A percentile compares a stretch with the other conserved stretches of the same genome.
These are phyloP conservation scores for Russula sp. DNA, from an alignment of 768 basidiomycete species.

Conservation along the genomic window DNA sequence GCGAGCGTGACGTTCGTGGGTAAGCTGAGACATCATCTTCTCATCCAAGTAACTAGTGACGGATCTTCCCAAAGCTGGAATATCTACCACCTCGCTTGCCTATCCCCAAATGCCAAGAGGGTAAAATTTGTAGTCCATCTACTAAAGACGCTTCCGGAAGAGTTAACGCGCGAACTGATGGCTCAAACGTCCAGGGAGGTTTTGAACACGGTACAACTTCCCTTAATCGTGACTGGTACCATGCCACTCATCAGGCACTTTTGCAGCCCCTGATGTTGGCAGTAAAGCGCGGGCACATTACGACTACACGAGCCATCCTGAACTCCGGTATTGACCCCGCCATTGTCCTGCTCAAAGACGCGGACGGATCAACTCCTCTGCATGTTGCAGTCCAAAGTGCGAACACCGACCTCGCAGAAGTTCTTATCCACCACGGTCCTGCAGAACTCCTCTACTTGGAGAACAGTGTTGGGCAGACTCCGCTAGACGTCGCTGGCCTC, in stretches of 20 bases:
- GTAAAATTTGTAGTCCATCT: constrained; percentile 35
- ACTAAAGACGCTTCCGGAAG: constrained; percentile 45
- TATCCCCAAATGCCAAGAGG: constrained; percentile 27
- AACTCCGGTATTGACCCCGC: constrained; percentile 35
- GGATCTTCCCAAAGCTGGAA: constrained; percentile 42
- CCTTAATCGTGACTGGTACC: background rate
- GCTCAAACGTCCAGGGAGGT: constrained; percentile 41
- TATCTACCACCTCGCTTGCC: constrained; percentile 46
- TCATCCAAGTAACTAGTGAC: background rate
- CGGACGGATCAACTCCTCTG: constrained; percentile 46
- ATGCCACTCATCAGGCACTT: background rate
- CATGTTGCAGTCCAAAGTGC: constrained; percentile 41
- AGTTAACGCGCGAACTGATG: constrained; percentile 41
- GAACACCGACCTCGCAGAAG: constrained; percentile 33
- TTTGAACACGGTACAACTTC: constrained; percentile 41
- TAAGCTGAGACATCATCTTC: constrained; percentile 27
- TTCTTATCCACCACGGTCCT: constrained; percentile 37
- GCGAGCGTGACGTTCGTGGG: constrained; percentile 42
- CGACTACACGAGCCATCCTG: constrained; percentile 32
- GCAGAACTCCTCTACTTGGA: constrained; percentile 41
- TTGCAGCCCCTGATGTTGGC: constrained; percentile 51
- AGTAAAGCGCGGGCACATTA: constrained; percentile 33
- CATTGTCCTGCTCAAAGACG: constrained; percentile 37
- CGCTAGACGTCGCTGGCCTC: constrained; percentile 27
- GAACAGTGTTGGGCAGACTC: constrained; percentile 36